Evolutionary conservation across 352 stramenopile species (phyloP).

Genomic region (Phytophthora litchii): DNA sequence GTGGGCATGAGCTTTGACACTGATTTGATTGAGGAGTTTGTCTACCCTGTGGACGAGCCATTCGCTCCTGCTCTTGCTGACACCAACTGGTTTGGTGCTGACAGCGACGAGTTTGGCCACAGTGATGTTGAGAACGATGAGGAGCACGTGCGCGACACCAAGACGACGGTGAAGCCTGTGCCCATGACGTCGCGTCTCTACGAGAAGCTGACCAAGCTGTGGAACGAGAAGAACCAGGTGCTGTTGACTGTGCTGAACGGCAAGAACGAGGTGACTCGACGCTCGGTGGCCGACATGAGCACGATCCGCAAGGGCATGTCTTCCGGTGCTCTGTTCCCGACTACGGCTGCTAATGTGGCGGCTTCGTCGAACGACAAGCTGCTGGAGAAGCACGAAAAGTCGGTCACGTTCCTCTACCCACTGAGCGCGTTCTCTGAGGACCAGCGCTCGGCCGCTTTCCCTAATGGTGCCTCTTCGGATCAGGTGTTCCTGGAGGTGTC

Average conservation of each 20-base stretch:
- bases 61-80: conserved; percentile 63
- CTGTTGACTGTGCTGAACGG: conserved; percentile 71
- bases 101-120: conserved; percentile 60
- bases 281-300: conserved; percentile 84
- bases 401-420: conserved; percentile 87
- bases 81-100: conserved; percentile 69
- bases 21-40: conserved; percentile 81
- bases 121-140: conserved; percentile 61
- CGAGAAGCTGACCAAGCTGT: conserved; percentile 79
- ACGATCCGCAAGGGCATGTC: conserved; percentile 73
- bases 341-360: conserved; percentile 35
- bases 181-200: conserved; percentile 74
- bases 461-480: conserved; percentile 36
- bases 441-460: conserved; percentile 42
- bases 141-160: conserved; percentile 30
- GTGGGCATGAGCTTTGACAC: conserved; percentile 58
- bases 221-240: conserved; percentile 89
- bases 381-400: conserved; percentile 55
- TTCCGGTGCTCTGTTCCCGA: conserved; percentile 71
- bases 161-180: conserved; percentile 45
- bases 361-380: conserved; percentile 39
- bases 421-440: conserved; percentile 76
- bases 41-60: conserved; percentile 81
- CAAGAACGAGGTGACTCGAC: conserved; percentile 74
- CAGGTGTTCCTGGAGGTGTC: conserved; percentile 83